phyloP scores from a whole-genome alignment of 257 asterid genomes.

The Solanum okadae region DNA sequence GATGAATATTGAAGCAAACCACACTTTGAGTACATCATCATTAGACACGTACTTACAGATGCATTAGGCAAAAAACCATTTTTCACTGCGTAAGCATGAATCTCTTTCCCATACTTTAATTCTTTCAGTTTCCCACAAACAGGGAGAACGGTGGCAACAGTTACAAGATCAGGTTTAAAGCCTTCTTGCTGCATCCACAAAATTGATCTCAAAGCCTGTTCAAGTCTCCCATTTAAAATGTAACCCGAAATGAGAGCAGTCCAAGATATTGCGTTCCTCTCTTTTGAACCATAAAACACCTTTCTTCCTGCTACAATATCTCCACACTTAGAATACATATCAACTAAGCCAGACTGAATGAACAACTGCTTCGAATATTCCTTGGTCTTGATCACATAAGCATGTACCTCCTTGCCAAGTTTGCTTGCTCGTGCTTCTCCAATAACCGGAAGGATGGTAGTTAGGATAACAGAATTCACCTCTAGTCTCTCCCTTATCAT shows the following conservation, averaged over 20 bases:
- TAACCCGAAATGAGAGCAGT: constrained; percentile 88
- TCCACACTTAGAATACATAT: constrained; percentile 89
- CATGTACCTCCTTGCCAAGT: constrained; percentile 78
- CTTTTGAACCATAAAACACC: constrained; percentile 59
- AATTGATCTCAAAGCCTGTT: constrained; percentile 71
- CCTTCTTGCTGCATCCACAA: constrained; percentile 98
- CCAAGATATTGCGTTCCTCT: constrained; percentile 76
- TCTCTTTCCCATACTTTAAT: constrained; percentile 61
- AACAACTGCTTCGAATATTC: constrained; percentile 57
- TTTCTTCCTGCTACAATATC: constrained; percentile 74
- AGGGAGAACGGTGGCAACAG: constrained; percentile 85
- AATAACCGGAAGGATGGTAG: constrained; percentile 56
- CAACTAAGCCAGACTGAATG: constrained; percentile 72
- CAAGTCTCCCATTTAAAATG: constrained; percentile 57
- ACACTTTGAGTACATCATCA: constrained; percentile 90
- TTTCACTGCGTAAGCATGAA: constrained; percentile 63
- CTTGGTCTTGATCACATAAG: constrained; percentile 64
- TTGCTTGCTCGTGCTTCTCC: constrained; percentile 52
- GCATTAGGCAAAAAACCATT: constrained; percentile 36
- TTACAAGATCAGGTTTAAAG: constrained; percentile 69
- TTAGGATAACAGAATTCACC: constrained; percentile 69
- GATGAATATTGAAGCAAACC: constrained; percentile 38
- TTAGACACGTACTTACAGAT: constrained; percentile 63
- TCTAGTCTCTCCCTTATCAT: constrained; percentile 47
- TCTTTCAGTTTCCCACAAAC: constrained; percentile 69